A percentile compares a stretch with the other conserved stretches of the same genome.
These are phyloP conservation scores for Fusarium fujikuroi DNA, from an alignment of 2,329 filamentous ascomycete genomes.

Conservation along the genomic window DNA sequence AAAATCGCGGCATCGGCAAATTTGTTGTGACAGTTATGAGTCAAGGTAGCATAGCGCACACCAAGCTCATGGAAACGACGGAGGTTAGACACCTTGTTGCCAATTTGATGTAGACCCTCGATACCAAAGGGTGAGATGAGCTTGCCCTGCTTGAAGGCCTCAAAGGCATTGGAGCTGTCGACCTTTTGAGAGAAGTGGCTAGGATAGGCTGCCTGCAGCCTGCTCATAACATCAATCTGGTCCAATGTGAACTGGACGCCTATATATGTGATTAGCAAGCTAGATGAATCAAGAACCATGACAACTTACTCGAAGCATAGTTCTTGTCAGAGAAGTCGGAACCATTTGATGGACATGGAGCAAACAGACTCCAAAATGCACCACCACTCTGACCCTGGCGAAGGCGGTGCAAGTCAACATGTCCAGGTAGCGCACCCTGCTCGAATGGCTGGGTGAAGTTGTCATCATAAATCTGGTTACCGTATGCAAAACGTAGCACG, in stretches of 20 bases:
- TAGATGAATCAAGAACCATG: background rate
- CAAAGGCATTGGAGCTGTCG: constrained; percentile 69
- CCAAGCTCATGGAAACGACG: constrained; percentile 81
- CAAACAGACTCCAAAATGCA: constrained; percentile 93
- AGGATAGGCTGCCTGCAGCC: constrained; percentile 72
- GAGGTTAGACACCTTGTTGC: constrained; percentile 81
- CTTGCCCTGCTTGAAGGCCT: constrained; percentile 68
- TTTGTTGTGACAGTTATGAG: constrained; percentile 92
- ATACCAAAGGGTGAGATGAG: constrained; percentile 83
- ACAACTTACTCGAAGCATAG: constrained; percentile 71
- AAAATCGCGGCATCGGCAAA: constrained; percentile 86
- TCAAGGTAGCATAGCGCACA: constrained; percentile 88
- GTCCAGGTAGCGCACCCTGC: constrained; percentile 71
- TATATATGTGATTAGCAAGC: constrained; percentile 39
- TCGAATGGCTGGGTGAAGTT: constrained; percentile 82
- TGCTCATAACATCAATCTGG: constrained; percentile 78
- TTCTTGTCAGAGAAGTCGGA: constrained; percentile 78
- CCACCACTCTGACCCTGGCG: constrained; percentile 78
- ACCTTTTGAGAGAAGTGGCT: constrained; percentile 73
- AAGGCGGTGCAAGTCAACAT: constrained; percentile 85
- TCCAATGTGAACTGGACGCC: constrained; percentile 75
- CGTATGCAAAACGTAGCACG: constrained; percentile 70
- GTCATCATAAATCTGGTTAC: constrained; percentile 80
- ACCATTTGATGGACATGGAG: constrained; percentile 77
- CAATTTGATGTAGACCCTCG: constrained; percentile 93